phyloP scores from a whole-genome alignment of 1,139 yeast genomes.

The Magnusiomyces paraingens region DNA sequence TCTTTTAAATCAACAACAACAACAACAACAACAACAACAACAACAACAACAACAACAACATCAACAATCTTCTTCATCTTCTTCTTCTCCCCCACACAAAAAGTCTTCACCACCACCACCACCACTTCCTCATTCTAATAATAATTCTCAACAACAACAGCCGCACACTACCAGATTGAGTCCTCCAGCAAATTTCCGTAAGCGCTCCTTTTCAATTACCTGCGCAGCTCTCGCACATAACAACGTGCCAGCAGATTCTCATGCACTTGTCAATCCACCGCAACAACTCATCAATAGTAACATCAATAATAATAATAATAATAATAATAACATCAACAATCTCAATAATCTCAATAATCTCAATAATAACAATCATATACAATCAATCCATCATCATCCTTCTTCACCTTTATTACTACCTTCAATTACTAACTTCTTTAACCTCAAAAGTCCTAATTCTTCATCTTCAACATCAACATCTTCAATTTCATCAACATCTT shows the following conservation, averaged over 20 bases:
- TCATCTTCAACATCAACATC: too few species aligned
- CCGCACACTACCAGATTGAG: not conserved
- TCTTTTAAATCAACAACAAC: too few species aligned
- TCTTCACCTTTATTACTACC: not conserved
- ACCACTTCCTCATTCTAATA: too few species aligned
- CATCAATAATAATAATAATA: too few species aligned
- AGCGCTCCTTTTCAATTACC: conserved; percentile 5
- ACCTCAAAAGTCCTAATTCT: too few species aligned
- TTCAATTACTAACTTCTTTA: conserved; percentile 1
- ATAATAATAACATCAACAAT: too few species aligned
- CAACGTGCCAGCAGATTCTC: not conserved
- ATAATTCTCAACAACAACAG: conserved; percentile 1
- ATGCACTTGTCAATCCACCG: not conserved
- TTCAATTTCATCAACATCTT: too few species aligned
- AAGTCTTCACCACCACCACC: conserved; percentile 12
- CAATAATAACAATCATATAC: not conserved
- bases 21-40: too few species aligned
- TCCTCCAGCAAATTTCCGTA: not conserved
- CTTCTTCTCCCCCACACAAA: too few species aligned
- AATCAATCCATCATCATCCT: not conserved
- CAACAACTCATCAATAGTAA: too few species aligned
- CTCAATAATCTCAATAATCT: not conserved
- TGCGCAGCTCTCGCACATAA: conserved; percentile 6
- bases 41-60: too few species aligned
- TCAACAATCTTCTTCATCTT: too few species aligned